Percentiles rank a stretch among this genome's conserved stretches.
phyloP scores from a whole-genome alignment of 73 alveolate species.

The Breviolum minutum region DNA sequence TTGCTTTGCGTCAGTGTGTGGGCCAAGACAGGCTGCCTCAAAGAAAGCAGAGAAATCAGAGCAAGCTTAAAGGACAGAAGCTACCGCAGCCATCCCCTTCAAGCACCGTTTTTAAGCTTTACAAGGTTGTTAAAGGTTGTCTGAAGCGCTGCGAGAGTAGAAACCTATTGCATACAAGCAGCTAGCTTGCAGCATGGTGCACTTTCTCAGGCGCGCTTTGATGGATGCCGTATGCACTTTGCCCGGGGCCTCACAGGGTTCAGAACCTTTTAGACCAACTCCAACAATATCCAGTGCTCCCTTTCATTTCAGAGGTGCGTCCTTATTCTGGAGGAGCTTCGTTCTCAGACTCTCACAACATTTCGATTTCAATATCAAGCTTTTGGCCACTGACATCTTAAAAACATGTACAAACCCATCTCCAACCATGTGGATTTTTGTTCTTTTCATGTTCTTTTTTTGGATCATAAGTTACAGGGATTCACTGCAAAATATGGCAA shows the following conservation, averaged over 20 bases:
- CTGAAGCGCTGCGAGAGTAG: no score
- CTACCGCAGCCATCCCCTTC: no score
- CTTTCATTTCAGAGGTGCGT: slow-evolving; percentile 11
- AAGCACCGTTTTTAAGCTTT: no score
- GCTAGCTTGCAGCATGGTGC: not conserved
- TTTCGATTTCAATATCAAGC: no score
- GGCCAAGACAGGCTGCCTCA: no score
- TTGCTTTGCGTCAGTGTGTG: no score
- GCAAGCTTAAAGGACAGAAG: no score
- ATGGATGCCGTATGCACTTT: slow-evolving; percentile 29
- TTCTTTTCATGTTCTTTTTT: not conserved
- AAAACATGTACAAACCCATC: no score
- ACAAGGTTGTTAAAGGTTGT: no score
- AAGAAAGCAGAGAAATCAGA: not conserved
- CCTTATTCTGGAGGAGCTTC: slow-evolving; percentile 26
- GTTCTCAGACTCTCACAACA: not conserved
- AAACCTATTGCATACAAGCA: not conserved
- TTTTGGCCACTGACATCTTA: no score
- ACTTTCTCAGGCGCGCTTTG: not conserved
- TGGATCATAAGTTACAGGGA: no score
- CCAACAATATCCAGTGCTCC: not conserved
- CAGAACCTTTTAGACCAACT: not conserved
- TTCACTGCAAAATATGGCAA: no score
- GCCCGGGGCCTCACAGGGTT: not conserved
- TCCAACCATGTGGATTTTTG: not conserved